Percentiles rank a stretch among this genome's conserved stretches.
These are phyloP conservation scores for Asterochloris sp. DNA, from an alignment of 139 green algal species.

Conservation along the genomic window DNA sequence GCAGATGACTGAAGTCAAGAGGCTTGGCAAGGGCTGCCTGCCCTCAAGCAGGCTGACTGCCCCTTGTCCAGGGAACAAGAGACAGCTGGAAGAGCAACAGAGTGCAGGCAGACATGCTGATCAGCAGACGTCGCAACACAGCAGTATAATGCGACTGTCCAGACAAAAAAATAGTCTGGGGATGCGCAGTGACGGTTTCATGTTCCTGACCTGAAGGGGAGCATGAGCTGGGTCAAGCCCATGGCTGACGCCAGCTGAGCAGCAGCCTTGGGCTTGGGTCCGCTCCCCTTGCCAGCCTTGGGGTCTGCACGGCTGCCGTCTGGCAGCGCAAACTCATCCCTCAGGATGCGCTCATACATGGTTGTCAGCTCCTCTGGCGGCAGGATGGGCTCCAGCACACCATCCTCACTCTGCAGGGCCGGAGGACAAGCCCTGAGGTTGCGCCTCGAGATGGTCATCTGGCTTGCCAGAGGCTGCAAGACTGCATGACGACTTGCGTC, in stretches of 20 bases:
- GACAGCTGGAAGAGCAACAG: too few relatives aligned
- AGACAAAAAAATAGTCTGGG: too few relatives aligned
- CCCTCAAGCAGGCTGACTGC: too few relatives aligned
- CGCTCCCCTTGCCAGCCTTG: neutral
- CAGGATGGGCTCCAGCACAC: slow-evolving; percentile 63
- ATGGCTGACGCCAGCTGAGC: slow-evolving; percentile 58
- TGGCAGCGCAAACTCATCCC: slow-evolving; percentile 55
- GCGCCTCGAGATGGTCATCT: too few relatives aligned
- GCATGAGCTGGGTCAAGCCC: slow-evolving; percentile 50
- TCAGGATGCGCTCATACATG: slow-evolving; percentile 79
- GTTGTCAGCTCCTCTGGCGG: slow-evolving; percentile 59
- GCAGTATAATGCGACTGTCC: too few relatives aligned
- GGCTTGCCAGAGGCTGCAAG: neutral
- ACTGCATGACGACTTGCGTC: neutral
- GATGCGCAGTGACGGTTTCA: neutral
- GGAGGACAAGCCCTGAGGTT: too few relatives aligned
- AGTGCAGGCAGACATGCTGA: too few relatives aligned
- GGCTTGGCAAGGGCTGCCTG: neutral
- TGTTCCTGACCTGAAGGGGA: slow-evolving; percentile 32
- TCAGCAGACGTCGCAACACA: too few relatives aligned
- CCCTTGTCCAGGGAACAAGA: too few relatives aligned
- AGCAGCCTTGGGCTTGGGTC: neutral
- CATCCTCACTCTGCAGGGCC: slow-evolving; percentile 27
- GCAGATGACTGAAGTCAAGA: neutral
- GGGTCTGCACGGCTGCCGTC: neutral